Base-by-base conservation (phyloP, 106 monocot genomes). In the Phalaenopsis aphrodite region DNA sequence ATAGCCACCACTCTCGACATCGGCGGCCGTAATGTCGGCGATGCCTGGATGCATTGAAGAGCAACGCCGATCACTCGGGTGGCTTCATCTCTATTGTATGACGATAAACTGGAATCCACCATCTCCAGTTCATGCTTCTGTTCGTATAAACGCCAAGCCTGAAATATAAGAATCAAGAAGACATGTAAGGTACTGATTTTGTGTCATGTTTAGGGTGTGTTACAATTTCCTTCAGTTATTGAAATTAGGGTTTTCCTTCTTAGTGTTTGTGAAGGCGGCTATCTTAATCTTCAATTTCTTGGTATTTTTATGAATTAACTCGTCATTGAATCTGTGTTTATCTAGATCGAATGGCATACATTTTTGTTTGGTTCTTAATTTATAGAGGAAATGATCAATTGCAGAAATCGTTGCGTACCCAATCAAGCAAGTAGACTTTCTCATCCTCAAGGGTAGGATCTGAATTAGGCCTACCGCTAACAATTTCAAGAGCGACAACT, bases 1-100 rank as follows among this genome's bases (percentile, higher is more conserved):
- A 94, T 97, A 8, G 92, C 86, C 39, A 97, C 94, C 57, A 88
- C 92, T 48, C 94, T 84, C 36, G 97, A 94, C 97, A 97, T 97
- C 2, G 87, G 61, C 6, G 94, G 97, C 16, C 97, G 87, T 37
- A 86, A 87, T 76, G 56, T 24, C 1, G 89, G 92, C 19, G 92
- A 87, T 46, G 86, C 84, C 48, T 97, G 97, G 5, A 89, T 97
- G 89, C 97, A 97, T 5, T 94, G 85, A 67, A 97, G 84, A 55
- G 94, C 85, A 55, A 97, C 84, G 8, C 86, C 84, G 30, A 97
- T 88, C 5, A 89, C 58, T 1, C 85, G 82, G 17, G 11, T 38
- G 5, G 84, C 94, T 76, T 92, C 87, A 3, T 84, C 82, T 55
- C 79, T 47, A 45, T 90, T 52, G 36, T 77, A 87, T 42, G 78